Evolutionary conservation across 2,329 filamentous ascomycete genomes (phyloP).

Genomic region (Penicillium aurantiogriseum): DNA sequence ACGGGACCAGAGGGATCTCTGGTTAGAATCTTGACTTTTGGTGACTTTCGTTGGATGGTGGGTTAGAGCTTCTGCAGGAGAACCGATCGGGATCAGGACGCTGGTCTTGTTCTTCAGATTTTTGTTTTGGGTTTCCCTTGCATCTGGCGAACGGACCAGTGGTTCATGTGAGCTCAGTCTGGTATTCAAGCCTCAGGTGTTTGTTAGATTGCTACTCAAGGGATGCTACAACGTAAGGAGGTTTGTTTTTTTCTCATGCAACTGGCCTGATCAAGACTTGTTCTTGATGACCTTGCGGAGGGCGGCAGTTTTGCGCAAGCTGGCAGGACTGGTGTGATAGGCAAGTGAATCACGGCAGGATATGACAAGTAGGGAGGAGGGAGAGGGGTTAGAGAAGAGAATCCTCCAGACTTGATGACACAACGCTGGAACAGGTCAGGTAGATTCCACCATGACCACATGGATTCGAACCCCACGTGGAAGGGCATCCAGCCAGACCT

Average conservation of each 20-base stretch:
- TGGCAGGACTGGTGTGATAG: not conserved
- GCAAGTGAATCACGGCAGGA: not conserved
- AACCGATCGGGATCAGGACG: not conserved
- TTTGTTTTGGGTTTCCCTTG: conserved; percentile 15
- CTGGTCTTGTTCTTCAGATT: not conserved
- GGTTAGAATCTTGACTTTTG: not conserved
- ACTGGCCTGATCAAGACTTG: not conserved
- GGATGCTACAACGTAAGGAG: conserved; percentile 20
- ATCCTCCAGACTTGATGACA: not conserved
- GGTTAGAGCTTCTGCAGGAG: not conserved
- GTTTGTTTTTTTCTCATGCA: conserved; percentile 9
- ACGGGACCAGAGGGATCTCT: not conserved
- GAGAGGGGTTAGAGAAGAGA: not conserved
- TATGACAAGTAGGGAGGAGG: not conserved
- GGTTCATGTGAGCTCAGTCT: conserved; percentile 15
- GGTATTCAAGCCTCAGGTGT: not conserved
- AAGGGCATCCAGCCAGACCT: not conserved
- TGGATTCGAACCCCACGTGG: conserved; percentile 7
- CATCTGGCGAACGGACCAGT: conserved; percentile 23
- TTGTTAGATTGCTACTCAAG: conserved; percentile 7
- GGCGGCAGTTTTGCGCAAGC: not conserved
- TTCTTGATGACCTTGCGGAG: not conserved
- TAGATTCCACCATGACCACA: not conserved
- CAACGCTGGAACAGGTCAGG: not conserved
- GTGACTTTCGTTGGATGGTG: not conserved